Evolutionary conservation across 78 protist species (phyloP), one percentile per base, ranked within the genome.

Genomic region (Pigoraptor vietnamica): DNA sequence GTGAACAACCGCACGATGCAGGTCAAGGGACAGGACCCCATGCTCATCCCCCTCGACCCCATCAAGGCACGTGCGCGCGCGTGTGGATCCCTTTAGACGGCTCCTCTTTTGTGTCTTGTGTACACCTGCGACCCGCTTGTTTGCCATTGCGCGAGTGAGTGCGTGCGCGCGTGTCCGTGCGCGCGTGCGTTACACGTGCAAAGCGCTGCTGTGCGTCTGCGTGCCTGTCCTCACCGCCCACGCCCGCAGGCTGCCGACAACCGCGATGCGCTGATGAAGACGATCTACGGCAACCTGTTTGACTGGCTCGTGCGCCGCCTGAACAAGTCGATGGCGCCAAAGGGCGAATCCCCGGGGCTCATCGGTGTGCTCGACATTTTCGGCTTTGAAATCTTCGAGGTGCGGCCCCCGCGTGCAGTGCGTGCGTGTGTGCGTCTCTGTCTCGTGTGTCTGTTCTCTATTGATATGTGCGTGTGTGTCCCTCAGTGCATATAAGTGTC

Each of bases 351-450:
- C 67, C 14, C 67, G 14, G 14, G 14, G 6, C 67, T 48, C 67
- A 92, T 97, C 84, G 97, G 98, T 39, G 92, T 98, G 36, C 93
- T 98, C 25, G 99, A 98, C 93, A 98, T 98, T 37, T 98, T 94
- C 94, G 99, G 99, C 35, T 98, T 98, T 86, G 99, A 98, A 89
- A 94, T 93, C 39, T 98, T 95, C 36, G 96, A 48, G 67, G 67
- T 48, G 67, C 67, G 67, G n/a, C n/a, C n/a, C n/a, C n/a, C n/a
- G n/a, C 14, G 67, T 14, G 67, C 67, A 48, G 67, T 48, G n/a
- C n/a, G n/a, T n/a, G n/a, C n/a, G n/a, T n/a, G n/a, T 48, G 67
- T 48, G 14, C 67, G 67, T 21, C 67, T 48, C 29, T 14, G 14
- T 48, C 67, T 48, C 67, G 6, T 48, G 67, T 14, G 14, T 6